These are phyloP conservation scores for Corchorus olitorius DNA, from an alignment of 345 rosid genomes.

Conservation along the genomic window DNA sequence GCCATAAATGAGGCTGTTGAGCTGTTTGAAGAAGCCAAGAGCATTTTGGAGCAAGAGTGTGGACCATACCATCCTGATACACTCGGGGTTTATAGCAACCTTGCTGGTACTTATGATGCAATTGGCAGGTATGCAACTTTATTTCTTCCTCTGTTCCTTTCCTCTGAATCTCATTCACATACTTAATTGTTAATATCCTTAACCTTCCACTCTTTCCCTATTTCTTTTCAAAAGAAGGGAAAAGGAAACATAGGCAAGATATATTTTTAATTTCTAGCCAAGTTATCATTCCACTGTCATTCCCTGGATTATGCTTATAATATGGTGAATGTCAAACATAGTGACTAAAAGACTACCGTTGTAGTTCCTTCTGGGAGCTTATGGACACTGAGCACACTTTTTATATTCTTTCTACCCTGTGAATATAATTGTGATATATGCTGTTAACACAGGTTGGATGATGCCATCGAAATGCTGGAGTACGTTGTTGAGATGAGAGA, in stretches of 20 bases:
- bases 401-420: neutral
- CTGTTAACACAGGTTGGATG: constrained; percentile 66
- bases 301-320: neutral
- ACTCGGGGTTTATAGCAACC: constrained; percentile 86
- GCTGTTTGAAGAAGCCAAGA: constrained; percentile 83
- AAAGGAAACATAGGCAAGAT: neutral
- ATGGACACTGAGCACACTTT: neutral
- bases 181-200: neutral
- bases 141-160: constrained; percentile 21
- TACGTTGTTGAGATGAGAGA: constrained; percentile 74
- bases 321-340: neutral
- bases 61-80: constrained; percentile 92
- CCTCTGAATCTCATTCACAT: neutral
- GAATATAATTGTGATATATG: constrained; percentile 7
- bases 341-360: neutral
- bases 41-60: constrained; percentile 68
- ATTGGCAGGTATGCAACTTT: constrained; percentile 64
- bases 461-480: constrained; percentile 73
- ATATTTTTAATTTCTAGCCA: neutral
- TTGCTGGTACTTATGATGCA: constrained; percentile 95
- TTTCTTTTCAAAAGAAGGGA: neutral
- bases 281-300: neutral
- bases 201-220: neutral
- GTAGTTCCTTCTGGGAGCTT: neutral
- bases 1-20: constrained; percentile 76